These are phyloP conservation scores for Bisporella sp. DNA, from an alignment of 2,329 filamentous ascomycete genomes.

Conservation along the genomic window DNA sequence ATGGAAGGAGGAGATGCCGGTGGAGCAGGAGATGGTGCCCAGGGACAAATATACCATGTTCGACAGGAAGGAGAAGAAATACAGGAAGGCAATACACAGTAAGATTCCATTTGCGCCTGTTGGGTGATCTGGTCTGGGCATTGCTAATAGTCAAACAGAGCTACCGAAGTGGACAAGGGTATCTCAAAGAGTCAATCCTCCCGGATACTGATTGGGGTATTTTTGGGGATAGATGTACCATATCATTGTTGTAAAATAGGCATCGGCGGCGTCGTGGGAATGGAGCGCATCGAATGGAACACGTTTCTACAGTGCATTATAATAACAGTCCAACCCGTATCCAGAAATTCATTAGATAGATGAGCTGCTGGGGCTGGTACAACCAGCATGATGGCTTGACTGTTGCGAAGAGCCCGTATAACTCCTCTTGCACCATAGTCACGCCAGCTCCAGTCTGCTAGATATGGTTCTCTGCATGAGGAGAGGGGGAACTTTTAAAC, in stretches of 20 bases:
- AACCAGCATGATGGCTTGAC: too few species aligned
- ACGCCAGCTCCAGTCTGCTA: too few species aligned
- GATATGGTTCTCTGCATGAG: too few species aligned
- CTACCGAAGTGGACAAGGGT: constrained; percentile 92
- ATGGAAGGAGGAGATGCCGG: constrained; percentile 96
- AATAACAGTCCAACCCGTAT: neutral
- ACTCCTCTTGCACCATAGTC: too few species aligned
- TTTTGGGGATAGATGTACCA: constrained; percentile 13
- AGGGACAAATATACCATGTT: constrained; percentile 98
- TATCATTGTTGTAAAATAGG: constrained; percentile 15
- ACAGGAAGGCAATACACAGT: constrained; percentile 98
- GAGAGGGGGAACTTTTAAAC: too few species aligned
- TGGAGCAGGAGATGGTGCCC: constrained; percentile 89
- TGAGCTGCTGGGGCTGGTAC: too few species aligned
- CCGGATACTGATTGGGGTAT: constrained; percentile 60
- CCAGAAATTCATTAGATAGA: too few species aligned
- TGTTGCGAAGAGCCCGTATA: too few species aligned
- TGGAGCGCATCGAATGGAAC: constrained; percentile 17
- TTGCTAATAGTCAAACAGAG: constrained; percentile 41
- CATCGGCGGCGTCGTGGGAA: constrained; percentile 22
- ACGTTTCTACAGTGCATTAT: neutral
- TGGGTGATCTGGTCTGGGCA: neutral
- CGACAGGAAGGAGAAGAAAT: constrained; percentile 90
- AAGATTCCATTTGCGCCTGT: constrained; percentile 31
- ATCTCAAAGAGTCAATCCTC: constrained; percentile 87